Evolutionary conservation across 2,329 filamentous ascomycete genomes (phyloP).

Genomic region (Aspergillus texensis): DNA sequence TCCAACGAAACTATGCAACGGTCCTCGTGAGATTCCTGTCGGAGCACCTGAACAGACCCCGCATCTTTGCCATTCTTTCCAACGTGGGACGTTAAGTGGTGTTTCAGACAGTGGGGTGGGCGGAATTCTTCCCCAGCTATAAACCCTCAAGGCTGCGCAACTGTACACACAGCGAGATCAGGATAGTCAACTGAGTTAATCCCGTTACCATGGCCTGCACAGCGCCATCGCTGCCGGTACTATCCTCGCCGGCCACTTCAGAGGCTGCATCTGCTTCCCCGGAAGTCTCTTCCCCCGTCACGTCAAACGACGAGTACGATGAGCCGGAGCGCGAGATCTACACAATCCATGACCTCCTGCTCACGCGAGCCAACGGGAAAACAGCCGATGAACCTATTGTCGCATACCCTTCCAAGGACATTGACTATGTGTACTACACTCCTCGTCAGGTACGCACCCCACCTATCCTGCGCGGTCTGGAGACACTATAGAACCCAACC

Average conservation of each 20-base stretch:
- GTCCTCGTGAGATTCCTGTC: not conserved
- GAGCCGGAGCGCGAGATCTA: constrained; percentile 12
- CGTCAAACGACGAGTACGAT: constrained; percentile 5
- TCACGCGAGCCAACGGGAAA: constrained; percentile 12
- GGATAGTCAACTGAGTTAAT: not conserved
- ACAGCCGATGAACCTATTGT: constrained; percentile 19
- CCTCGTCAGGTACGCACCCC: constrained; percentile 14
- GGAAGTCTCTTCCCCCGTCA: constrained; percentile 9
- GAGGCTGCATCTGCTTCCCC: not conserved
- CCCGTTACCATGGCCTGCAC: constrained; percentile 10
- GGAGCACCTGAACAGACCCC: not conserved
- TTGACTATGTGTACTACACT: constrained; percentile 21
- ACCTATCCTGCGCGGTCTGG: not conserved
- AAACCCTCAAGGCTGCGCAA: not conserved
- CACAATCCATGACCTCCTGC: constrained; percentile 19
- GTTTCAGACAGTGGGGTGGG: not conserved
- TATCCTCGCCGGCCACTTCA: constrained; percentile 3
- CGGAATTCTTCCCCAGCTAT: not conserved
- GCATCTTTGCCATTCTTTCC: not conserved
- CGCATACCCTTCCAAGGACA: constrained; percentile 18
- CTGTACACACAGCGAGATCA: not conserved
- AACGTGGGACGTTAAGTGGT: not conserved
- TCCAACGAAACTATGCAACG: not conserved
- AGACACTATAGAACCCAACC: not conserved
- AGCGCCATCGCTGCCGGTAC: constrained; percentile 6